Evolutionary conservation across 768 basidiomycete species (phyloP), one percentile per base, ranked within the genome.

Genomic region (Calocybe cyanea): DNA sequence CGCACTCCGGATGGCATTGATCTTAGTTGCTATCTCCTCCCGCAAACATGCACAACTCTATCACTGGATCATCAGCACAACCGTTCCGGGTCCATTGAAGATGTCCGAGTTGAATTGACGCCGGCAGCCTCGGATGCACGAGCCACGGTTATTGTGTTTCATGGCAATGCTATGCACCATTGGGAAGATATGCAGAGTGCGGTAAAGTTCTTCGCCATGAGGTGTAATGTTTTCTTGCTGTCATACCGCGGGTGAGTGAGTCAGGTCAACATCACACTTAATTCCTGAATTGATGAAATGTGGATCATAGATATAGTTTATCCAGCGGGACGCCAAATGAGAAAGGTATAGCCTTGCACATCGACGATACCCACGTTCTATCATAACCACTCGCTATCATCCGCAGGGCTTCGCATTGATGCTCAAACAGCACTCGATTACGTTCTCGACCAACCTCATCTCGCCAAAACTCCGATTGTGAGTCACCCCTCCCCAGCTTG

Each of bases 61-160:
- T 32, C 31, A 33, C 24, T 35, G 8, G 9, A 37, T 7, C 19
- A 45, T 4, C 7, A 9, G 25, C 25, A 28, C 25, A n/a, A n/a
- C n/a, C n/a, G n/a, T 11, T 28, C 25, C 7, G 11, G 18, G 2
- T 0, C 2, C 7, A n/a, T 43, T 8, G 45, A 39, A 7, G 54
- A 55, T 15, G 48, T 32, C 10, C 38, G 40, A 28, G 49, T 52
- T 7, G 49, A 52, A 28, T 24, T 56, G 36, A 56, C 54, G 15
- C 48, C 46, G 8, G 54, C 49, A 1, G 51, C 50, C n/a, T 34
- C 50, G 6, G 43, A 53, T 19, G 52, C 53, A 14, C 68, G 83
- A 10, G 91, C 89, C 5, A 93, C 90, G 0, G 72, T 94, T 4
- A 64, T 97, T 32, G 80, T 95, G 74, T 91, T 94, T 46, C 92